A percentile compares a stretch with the other conserved stretches of the same genome.
phyloP scores from a whole-genome alignment of 2,329 filamentous ascomycete genomes.

The Diaporthe batatas region DNA sequence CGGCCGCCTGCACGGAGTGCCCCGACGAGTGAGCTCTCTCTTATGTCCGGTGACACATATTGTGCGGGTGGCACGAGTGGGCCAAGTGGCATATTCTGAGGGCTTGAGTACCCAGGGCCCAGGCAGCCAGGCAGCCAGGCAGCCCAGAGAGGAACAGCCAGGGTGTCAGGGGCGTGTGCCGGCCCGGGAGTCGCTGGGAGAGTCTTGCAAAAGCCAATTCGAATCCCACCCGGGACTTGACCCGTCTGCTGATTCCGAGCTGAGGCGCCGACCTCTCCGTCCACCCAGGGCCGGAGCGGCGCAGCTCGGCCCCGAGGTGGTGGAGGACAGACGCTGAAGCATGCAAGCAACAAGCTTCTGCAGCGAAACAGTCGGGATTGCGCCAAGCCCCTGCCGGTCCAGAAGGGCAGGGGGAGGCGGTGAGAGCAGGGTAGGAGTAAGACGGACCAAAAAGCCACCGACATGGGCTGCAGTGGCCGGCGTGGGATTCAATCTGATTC shows the following conservation, averaged over 20 bases:
- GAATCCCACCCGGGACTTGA: background rate
- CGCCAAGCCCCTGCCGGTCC: constrained; percentile 5
- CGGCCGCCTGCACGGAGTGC: constrained; percentile 24
- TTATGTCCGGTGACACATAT: constrained; percentile 19
- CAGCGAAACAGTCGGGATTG: constrained; percentile 8
- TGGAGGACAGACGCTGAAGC: constrained; percentile 11
- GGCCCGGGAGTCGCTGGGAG: background rate
- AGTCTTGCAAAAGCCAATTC: background rate
- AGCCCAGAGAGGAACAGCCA: background rate
- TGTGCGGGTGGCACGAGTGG: background rate
- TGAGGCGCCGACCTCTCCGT: background rate
- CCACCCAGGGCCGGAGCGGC: constrained; percentile 5
- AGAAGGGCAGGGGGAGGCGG: constrained; percentile 15
- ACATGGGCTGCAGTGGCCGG: background rate
- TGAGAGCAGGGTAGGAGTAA: constrained; percentile 17
- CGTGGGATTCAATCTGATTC: constrained; percentile 20
- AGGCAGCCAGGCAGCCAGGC: too few species aligned
- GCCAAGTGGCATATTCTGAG: background rate
- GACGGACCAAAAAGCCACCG: constrained; percentile 35
- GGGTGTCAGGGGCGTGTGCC: background rate
- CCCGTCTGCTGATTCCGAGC: background rate
- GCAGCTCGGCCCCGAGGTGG: constrained; percentile 7
- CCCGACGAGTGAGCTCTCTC: background rate
- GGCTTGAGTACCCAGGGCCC: background rate
- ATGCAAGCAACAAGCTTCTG: constrained; percentile 13